Conservation (phyloP, 2,329 filamentous ascomycete species). For the Aspergillus piperis region DNA sequence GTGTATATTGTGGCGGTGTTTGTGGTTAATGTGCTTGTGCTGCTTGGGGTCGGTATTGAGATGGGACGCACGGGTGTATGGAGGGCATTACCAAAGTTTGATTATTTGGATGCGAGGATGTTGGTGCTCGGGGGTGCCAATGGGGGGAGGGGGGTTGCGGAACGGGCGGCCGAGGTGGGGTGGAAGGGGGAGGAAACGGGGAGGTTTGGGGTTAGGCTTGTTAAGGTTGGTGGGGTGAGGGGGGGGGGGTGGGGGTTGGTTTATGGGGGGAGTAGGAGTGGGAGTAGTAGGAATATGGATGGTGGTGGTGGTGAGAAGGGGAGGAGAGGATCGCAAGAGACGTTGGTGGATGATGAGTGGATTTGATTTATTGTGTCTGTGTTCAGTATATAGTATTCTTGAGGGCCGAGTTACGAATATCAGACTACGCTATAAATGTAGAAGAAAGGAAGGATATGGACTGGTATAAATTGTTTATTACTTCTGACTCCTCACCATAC, state of each 20-base stretch:
- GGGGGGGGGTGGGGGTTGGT: not conserved
- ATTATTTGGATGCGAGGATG: conserved; percentile 1
- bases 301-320: not conserved
- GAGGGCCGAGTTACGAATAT: too few species aligned
- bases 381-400: too few species aligned
- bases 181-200: not conserved
- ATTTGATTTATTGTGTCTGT: too few species aligned
- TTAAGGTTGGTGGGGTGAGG: not conserved
- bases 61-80: not conserved
- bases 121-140: not conserved
- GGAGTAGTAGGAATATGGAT: not conserved
- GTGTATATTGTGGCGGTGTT: not conserved
- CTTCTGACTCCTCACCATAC: conserved; percentile 21
- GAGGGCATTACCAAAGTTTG: not conserved
- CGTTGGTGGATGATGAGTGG: not conserved
- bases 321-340: not conserved
- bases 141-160: not conserved
- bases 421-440: too few species aligned
- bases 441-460: too few species aligned
- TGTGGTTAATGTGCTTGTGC: not conserved
- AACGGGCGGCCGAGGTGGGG: not conserved
- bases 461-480: not conserved
- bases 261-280: not conserved
- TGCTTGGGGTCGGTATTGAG: not conserved
- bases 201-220: not conserved